Percentiles rank a stretch among this genome's conserved stretches.
These are phyloP conservation scores for Atkinsonella hypoxylon DNA, from an alignment of 2,329 filamentous ascomycete genomes.

Conservation along the genomic window DNA sequence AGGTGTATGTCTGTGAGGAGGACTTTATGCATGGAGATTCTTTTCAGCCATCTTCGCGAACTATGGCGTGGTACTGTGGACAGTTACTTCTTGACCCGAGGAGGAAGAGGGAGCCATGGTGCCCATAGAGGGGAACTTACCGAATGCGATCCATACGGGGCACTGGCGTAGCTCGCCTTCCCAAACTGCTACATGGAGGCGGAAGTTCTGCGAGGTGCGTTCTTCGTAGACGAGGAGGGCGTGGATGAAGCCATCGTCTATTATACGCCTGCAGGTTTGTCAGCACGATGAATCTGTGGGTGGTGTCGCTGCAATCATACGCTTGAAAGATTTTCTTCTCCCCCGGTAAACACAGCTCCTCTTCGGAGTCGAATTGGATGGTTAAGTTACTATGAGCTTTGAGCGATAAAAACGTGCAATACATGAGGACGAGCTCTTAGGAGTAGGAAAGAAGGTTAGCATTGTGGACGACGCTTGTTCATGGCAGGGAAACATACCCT, in stretches of 20 bases:
- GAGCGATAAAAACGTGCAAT: constrained; percentile 44
- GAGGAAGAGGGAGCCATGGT: too few relatives aligned
- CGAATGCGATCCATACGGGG: constrained; percentile 53
- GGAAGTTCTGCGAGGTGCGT: constrained; percentile 30
- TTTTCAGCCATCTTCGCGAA: constrained; percentile 37
- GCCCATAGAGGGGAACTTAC: constrained; percentile 25
- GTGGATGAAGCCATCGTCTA: constrained; percentile 42
- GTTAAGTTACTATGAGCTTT: constrained; percentile 39
- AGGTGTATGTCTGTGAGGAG: constrained; percentile 42
- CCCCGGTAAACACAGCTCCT: constrained; percentile 33
- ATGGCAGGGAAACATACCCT: constrained; percentile 30
- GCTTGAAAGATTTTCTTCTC: constrained; percentile 45
- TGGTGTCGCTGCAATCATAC: constrained; percentile 24
- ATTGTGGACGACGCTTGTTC: not conserved
- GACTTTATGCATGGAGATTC: constrained; percentile 31
- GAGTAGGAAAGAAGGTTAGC: not conserved
- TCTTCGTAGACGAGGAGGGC: constrained; percentile 44
- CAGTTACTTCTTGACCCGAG: not conserved
- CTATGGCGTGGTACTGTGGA: constrained; percentile 38
- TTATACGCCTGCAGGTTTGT: constrained; percentile 33
- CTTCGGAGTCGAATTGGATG: constrained; percentile 26
- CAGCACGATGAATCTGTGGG: not conserved
- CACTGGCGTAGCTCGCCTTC: constrained; percentile 41
- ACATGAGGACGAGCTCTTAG: constrained; percentile 48
- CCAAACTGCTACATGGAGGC: constrained; percentile 44